Conservation (phyloP, 2,329 filamentous ascomycete genomes). For the Hypoxylon sp. region DNA sequence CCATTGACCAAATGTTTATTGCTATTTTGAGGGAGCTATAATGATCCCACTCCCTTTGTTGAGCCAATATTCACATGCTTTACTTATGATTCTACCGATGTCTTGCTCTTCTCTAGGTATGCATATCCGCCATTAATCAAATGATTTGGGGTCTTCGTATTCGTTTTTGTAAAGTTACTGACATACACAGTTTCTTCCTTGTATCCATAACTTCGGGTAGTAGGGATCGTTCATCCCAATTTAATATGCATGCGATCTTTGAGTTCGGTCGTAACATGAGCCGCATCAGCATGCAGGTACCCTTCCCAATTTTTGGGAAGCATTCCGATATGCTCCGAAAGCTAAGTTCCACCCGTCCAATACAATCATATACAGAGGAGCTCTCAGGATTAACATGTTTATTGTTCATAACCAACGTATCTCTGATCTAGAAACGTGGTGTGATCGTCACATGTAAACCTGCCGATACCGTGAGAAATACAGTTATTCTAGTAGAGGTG, state of each 20-base stretch:
- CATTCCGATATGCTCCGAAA: not conserved
- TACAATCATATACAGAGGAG: not conserved
- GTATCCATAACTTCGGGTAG: not conserved
- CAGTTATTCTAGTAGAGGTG: conserved; percentile 2
- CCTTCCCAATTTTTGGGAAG: not conserved
- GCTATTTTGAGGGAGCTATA: no score
- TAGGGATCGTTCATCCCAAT: not conserved
- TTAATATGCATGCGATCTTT: conserved; percentile 12
- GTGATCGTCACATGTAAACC: conserved; percentile 25
- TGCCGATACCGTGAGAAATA: conserved; percentile 3
- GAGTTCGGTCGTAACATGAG: conserved; percentile 10
- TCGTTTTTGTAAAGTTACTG: not conserved
- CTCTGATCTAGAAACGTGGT: conserved; percentile 19
- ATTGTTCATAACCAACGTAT: not conserved
- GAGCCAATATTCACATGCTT: no score
- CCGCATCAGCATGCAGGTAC: conserved; percentile 20
- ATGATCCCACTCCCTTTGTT: no score
- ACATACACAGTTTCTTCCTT: not conserved
- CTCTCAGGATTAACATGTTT: not conserved
- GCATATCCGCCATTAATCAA: not conserved
- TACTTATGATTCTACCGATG: no score
- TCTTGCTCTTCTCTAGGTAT: no score
- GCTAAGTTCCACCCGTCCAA: not conserved
- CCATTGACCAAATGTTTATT: no score
- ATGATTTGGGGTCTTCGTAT: not conserved